phyloP scores from a whole-genome alignment of 2,329 filamentous ascomycete genomes.

The Talaromyces sp. region DNA sequence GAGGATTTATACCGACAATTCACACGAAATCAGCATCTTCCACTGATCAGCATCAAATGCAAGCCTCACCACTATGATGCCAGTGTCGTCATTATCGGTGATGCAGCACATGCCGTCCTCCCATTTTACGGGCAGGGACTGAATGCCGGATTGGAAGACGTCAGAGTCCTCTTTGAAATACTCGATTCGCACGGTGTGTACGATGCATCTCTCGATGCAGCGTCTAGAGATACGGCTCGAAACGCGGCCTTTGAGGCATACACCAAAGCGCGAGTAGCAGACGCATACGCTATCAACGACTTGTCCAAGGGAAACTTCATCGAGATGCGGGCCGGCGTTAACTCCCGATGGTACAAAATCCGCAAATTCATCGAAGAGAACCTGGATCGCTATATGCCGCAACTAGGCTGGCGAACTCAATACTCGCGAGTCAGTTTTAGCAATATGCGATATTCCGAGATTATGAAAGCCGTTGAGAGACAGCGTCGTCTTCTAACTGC shows the following conservation, averaged over 20 bases:
- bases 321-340: slow-evolving; percentile 87
- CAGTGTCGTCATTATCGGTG: slow-evolving; percentile 79
- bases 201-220: slow-evolving; percentile 29
- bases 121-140: slow-evolving; percentile 98
- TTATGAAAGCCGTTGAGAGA: slow-evolving; percentile 62
- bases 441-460: slow-evolving; percentile 83
- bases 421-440: slow-evolving; percentile 91
- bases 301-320: slow-evolving; percentile 85
- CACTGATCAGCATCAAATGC: slow-evolving; percentile 90
- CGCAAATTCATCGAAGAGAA: slow-evolving; percentile 84
- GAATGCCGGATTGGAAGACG: slow-evolving; percentile 93
- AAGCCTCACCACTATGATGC: slow-evolving; percentile 75
- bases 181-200: slow-evolving; percentile 63
- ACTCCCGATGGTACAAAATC: slow-evolving; percentile 68
- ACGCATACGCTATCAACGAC: slow-evolving; percentile 87
- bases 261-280: slow-evolving; percentile 64
- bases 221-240: slow-evolving; percentile 42
- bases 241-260: slow-evolving; percentile 63
- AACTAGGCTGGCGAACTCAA: slow-evolving; percentile 82
- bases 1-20: slow-evolving; percentile 70
- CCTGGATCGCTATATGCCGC: slow-evolving; percentile 68
- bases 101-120: slow-evolving; percentile 95
- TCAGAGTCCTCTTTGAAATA: slow-evolving; percentile 76
- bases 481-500: slow-evolving; percentile 60
- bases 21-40: slow-evolving; percentile 76